Evolutionary conservation across 2,329 filamentous ascomycete species (phyloP).

Genomic region (Taxawa tesnikishii): DNA sequence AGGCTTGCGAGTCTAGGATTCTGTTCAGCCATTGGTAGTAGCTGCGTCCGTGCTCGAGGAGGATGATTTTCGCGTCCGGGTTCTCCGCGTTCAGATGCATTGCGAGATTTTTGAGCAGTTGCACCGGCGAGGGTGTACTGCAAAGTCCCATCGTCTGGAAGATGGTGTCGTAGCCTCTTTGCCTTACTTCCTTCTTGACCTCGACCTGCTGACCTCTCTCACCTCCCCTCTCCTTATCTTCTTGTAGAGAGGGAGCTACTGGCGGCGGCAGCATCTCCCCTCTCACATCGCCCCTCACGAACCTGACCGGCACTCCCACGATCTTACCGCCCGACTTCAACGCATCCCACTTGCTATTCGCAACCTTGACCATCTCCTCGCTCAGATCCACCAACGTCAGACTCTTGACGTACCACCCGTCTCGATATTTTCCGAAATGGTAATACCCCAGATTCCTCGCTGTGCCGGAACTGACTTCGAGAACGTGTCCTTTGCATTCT

Average conservation of each 20-base stretch:
- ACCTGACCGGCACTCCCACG: slow-evolving; percentile 15
- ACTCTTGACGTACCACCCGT: slow-evolving; percentile 22
- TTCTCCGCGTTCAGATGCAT: slow-evolving; percentile 24
- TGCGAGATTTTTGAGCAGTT: slow-evolving; percentile 31
- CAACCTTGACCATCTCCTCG: slow-evolving; percentile 34
- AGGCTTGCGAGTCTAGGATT: slow-evolving; percentile 31
- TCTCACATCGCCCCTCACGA: slow-evolving; percentile 31
- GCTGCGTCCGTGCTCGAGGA: slow-evolving; percentile 38
- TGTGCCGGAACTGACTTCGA: slow-evolving; percentile 37
- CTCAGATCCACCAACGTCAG: slow-evolving; percentile 36
- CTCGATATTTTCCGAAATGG: slow-evolving; percentile 14
- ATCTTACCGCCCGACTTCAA: slow-evolving; percentile 16
- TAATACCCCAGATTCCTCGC: slow-evolving; percentile 37
- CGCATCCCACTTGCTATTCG: slow-evolving; percentile 35
- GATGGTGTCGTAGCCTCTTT: slow-evolving; percentile 35
- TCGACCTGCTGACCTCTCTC: not conserved
- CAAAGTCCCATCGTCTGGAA: slow-evolving; percentile 41
- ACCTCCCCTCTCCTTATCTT: not conserved
- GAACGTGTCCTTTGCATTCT: slow-evolving; percentile 31
- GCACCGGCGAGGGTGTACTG: slow-evolving; percentile 32
- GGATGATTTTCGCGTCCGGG: slow-evolving; percentile 31
- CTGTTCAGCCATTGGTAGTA: slow-evolving; percentile 35
- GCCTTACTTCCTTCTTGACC: slow-evolving; percentile 6
- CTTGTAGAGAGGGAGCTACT: slow-evolving; percentile 5
- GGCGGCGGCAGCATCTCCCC: slow-evolving; percentile 30